Percentiles rank a stretch among this genome's conserved stretches.
These are phyloP conservation scores for Asterochloris sp. DNA, from an alignment of 139 green algal species.

Conservation along the genomic window DNA sequence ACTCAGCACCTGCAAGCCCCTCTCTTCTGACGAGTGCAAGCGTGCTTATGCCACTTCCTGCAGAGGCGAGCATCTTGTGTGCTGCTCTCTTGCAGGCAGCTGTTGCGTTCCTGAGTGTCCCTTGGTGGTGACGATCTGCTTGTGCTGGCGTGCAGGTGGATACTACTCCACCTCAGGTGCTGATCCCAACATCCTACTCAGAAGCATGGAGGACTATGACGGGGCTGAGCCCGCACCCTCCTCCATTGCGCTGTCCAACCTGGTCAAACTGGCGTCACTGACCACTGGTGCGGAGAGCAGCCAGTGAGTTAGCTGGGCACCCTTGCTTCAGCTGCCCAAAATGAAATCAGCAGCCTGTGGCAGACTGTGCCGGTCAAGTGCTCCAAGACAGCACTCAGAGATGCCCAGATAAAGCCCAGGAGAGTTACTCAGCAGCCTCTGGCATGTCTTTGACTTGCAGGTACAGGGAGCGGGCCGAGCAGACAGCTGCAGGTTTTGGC, in stretches of 20 bases:
- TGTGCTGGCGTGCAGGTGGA: slow-evolving; percentile 33
- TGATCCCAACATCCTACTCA: slow-evolving; percentile 59
- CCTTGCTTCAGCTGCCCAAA: background rate
- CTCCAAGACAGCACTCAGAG: background rate
- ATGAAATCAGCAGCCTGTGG: background rate
- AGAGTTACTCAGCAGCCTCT: background rate
- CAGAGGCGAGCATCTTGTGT: no score
- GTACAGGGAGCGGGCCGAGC: slow-evolving; percentile 12
- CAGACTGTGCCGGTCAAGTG: background rate
- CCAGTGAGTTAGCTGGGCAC: background rate
- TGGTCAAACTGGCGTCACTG: slow-evolving; percentile 54
- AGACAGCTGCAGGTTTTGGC: slow-evolving; percentile 41
- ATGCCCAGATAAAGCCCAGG: background rate
- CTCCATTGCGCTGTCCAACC: slow-evolving; percentile 68
- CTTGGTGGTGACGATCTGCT: no score
- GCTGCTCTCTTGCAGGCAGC: no score
- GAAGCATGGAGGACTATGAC: slow-evolving; percentile 82
- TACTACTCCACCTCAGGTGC: slow-evolving; percentile 62
- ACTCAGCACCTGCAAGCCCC: no score
- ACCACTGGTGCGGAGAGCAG: background rate
- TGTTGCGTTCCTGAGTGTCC: no score
- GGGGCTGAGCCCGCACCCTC: slow-evolving; percentile 78
- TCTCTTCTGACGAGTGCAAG: no score
- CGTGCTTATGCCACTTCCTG: no score
- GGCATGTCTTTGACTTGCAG: background rate